These are phyloP conservation scores for Choanephora cucurbitarum DNA, from an alignment of 371 early-diverging fungal species.

Conservation along the genomic window DNA sequence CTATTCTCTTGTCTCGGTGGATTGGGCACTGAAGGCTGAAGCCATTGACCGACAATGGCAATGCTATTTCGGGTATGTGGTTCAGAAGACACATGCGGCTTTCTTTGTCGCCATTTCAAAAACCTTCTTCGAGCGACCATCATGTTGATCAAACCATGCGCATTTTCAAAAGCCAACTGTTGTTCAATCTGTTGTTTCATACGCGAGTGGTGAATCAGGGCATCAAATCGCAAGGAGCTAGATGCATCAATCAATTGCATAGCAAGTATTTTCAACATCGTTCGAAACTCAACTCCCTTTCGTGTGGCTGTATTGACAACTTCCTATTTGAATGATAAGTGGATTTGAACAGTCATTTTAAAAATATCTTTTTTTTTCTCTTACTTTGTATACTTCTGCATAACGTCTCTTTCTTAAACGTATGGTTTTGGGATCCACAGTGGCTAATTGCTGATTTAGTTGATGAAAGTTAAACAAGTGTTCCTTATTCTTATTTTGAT, in stretches of 20 bases:
- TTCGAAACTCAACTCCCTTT: constrained; percentile 50
- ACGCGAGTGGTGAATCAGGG: constrained; percentile 28
- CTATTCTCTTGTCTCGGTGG: no score
- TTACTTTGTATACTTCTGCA: constrained; percentile 47
- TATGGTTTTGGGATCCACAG: constrained; percentile 38
- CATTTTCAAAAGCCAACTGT: constrained; percentile 21
- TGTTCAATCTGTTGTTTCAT: constrained; percentile 31
- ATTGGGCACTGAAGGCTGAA: background rate
- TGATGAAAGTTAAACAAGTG: constrained; percentile 30
- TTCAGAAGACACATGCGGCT: constrained; percentile 2
- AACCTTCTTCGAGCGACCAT: constrained; percentile 27
- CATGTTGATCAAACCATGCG: constrained; percentile 32
- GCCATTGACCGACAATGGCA: constrained; percentile 4
- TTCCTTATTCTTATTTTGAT: constrained; percentile 24
- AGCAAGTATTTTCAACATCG: constrained; percentile 46
- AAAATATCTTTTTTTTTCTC: background rate
- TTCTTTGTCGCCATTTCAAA: constrained; percentile 16
- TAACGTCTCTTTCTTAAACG: constrained; percentile 34
- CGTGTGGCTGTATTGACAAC: constrained; percentile 19
- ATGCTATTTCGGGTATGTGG: constrained; percentile 4
- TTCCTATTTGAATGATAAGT: constrained; percentile 21
- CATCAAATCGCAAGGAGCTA: constrained; percentile 50
- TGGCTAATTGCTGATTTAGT: constrained; percentile 34
- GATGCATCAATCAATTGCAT: constrained; percentile 49
- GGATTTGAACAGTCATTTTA: constrained; percentile 5